A percentile compares a stretch with the other conserved stretches of the same genome.
These are phyloP conservation scores for Trichocomaceae sp. DNA, from an alignment of 2,329 filamentous ascomycete species.

Conservation along the genomic window DNA sequence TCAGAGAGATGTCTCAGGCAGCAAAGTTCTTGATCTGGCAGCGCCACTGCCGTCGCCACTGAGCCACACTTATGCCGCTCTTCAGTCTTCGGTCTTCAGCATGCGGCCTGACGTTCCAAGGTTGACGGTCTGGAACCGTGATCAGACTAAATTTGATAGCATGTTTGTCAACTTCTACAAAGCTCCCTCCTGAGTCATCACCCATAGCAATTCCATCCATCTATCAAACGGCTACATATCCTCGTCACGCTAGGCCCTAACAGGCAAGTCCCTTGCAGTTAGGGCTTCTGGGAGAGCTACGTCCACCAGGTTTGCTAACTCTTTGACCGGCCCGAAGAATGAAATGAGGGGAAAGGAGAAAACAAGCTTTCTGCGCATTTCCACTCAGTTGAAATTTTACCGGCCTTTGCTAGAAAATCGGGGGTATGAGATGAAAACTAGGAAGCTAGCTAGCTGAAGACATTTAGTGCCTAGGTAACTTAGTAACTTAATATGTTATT, in stretches of 20 bases:
- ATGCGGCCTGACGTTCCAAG: too few relatives aligned
- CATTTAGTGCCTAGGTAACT: too few relatives aligned
- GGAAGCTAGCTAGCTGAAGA: too few relatives aligned
- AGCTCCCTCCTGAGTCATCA: too few relatives aligned
- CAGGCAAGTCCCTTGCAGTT: background rate
- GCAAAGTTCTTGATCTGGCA: background rate
- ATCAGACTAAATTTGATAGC: too few relatives aligned
- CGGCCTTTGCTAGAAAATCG: background rate
- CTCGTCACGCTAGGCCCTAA: background rate
- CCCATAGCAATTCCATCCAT: too few relatives aligned
- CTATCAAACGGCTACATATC: too few relatives aligned
- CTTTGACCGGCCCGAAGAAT: background rate
- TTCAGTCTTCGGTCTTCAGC: too few relatives aligned
- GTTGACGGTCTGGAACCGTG: too few relatives aligned
- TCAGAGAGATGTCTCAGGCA: background rate
- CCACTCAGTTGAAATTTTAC: background rate
- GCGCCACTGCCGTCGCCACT: background rate
- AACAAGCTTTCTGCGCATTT: slow-evolving; percentile 6
- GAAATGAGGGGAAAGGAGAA: background rate
- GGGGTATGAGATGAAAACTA: too few relatives aligned
- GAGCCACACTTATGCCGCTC: background rate
- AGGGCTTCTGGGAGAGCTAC: background rate
- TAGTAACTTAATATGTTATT: too few relatives aligned
- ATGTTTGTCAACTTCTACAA: too few relatives aligned
- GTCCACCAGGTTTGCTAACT: background rate